Base-by-base conservation (phyloP, 1,284 basidiomycete species). In the Neonothopanus nambi region DNA sequence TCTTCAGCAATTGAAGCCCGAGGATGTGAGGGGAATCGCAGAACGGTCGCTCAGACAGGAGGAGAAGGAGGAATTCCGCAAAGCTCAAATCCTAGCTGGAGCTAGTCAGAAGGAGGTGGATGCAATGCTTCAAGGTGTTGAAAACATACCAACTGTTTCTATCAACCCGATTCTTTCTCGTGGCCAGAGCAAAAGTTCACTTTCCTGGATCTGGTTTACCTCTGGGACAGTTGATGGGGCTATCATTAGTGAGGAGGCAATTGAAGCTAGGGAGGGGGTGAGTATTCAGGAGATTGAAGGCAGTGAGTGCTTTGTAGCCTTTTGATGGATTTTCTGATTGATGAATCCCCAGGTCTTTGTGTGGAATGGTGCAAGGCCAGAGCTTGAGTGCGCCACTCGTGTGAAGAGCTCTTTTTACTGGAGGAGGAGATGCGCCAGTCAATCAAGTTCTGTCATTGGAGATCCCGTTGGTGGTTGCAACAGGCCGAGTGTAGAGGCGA, bases 171-270 rank as follows among this genome's bases (percentile, higher is more conserved):
- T 21, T 23, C 35, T 48, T n/a, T 43, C 40, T 24, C 30, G 35
- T 13, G 57, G 57, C 1, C 50, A 58, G 21, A 46, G 54, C 3
- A 5, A 24, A 1, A 39, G 56, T 1, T 30, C n/a, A 3, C 33
- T 58, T 2, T 58, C 57, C 2, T 58, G 57, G 57, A 52, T 58
- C 11, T 56, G 54, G 54, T 55, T 49, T 23, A 33, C 39, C 1
- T 9, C 17, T 7, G 23, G 8, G 9, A 46, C n/a, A 20, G 35
- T 7, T 15, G 24, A 18, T 3, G 5, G 5, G 15, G 18, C 18
- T 18, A 18, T 18, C 12, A 5, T 5, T 8, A 21, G 9, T 42
- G 17, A 48, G 18, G 39, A 40, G 20, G 24, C 18, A 20, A n/a
- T 52, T 17, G 17, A 48, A 1, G 24, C 17, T 7, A 30, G 8